These are phyloP conservation scores for Cyclotella choctawhatcheeana DNA, from an alignment of 108 stramenopile species.

Conservation along the genomic window DNA sequence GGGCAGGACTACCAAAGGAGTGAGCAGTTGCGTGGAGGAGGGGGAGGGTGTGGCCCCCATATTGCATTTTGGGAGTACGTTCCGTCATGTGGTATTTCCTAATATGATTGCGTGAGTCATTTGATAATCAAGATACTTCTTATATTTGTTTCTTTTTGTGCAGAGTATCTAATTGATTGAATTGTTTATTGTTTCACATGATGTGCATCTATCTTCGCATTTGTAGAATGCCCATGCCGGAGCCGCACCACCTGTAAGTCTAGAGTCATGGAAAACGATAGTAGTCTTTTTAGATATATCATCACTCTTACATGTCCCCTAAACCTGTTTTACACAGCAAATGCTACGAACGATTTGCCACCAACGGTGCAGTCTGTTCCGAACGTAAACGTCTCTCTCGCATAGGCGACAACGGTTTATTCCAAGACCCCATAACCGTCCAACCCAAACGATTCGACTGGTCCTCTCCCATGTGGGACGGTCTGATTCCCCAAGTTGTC, in stretches of 20 bases:
- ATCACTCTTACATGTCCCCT: neutral
- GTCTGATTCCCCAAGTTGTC: conserved; percentile 11
- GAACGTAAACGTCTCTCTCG: neutral
- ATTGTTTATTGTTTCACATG: neutral
- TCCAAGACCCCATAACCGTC: neutral
- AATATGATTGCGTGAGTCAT: conserved; percentile 7
- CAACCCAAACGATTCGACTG: neutral
- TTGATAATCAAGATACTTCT: neutral
- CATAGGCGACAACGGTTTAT: conserved; percentile 8
- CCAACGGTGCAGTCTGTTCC: neutral
- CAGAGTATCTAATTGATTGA: no score
- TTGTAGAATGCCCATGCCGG: conserved; percentile 17
- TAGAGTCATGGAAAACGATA: neutral
- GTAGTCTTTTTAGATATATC: neutral
- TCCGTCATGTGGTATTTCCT: neutral
- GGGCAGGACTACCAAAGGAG: neutral
- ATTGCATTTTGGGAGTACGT: conserved; percentile 15
- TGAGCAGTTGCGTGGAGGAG: neutral
- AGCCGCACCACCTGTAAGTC: conserved; percentile 15
- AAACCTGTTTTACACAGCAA: neutral
- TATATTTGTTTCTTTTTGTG: neutral
- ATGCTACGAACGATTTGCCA: conserved; percentile 8
- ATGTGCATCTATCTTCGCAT: neutral
- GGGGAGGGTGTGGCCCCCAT: neutral
- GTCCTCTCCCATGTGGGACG: neutral